Evolutionary conservation across 108 stramenopile species (phyloP).

Genomic region (Pseudonitzschia multistriata): DNA sequence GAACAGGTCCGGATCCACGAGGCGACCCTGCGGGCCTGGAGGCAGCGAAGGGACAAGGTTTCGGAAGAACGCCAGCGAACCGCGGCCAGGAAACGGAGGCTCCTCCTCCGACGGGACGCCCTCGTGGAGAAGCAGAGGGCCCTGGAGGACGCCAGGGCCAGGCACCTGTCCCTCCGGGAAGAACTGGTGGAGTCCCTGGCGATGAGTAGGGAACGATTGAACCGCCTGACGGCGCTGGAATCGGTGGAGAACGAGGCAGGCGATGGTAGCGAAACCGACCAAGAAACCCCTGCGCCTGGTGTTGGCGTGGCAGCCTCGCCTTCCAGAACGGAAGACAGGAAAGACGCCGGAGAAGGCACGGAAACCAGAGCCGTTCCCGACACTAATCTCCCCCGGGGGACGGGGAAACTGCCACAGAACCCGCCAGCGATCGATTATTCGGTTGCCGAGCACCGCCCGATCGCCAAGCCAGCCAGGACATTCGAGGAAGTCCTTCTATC

Average conservation of each 20-base stretch:
- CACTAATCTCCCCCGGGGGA: too few species aligned
- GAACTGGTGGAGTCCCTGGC: conserved; percentile 27
- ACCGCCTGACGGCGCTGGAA: conserved; percentile 13
- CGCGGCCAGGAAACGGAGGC: background rate
- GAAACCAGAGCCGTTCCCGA: too few species aligned
- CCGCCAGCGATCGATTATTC: background rate
- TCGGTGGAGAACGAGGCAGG: conserved; percentile 18
- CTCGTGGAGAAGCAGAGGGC: background rate
- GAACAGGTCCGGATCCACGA: conserved; percentile 11
- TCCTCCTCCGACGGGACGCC: background rate
- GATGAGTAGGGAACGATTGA: conserved; percentile 27
- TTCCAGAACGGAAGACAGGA: too few species aligned
- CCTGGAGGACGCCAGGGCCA: background rate
- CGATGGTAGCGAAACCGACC: too few species aligned
- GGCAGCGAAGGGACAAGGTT: background rate
- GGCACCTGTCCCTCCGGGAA: conserved; percentile 12
- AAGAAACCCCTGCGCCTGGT: too few species aligned
- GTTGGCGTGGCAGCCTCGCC: too few species aligned
- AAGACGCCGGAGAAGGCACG: too few species aligned
- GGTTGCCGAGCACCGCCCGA: background rate
- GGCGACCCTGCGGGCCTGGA: background rate
- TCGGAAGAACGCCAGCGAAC: background rate
- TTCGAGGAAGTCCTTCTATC: background rate
- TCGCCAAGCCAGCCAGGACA: background rate
- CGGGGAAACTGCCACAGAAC: too few species aligned